These are phyloP conservation scores for Fusarium proliferatum DNA, from an alignment of 2,329 filamentous ascomycete genomes.

Conservation along the genomic window DNA sequence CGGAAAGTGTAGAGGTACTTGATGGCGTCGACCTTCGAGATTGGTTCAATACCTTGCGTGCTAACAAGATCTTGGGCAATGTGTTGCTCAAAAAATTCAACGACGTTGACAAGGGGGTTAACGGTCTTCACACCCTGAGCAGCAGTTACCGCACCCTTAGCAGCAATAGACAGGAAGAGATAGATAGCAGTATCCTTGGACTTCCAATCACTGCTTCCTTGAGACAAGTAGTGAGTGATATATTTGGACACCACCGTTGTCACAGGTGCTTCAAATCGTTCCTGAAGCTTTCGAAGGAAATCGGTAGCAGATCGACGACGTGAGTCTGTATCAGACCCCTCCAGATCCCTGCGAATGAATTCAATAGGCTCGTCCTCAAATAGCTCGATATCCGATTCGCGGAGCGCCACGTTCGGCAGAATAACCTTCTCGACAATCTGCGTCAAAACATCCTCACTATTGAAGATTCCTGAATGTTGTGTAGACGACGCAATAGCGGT, in stretches of 20 bases:
- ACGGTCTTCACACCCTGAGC: slow-evolving; percentile 91
- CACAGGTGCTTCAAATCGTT: slow-evolving; percentile 86
- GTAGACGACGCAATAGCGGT: slow-evolving; percentile 85
- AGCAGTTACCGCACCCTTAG: slow-evolving; percentile 88
- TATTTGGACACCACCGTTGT: slow-evolving; percentile 90
- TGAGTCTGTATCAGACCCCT: slow-evolving; percentile 96
- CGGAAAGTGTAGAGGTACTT: slow-evolving; percentile 98
- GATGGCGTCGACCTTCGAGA: slow-evolving; percentile 96
- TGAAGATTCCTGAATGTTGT: slow-evolving; percentile 86
- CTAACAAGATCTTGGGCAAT: slow-evolving; percentile 88
- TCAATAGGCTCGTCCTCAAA: slow-evolving; percentile 99
- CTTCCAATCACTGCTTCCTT: slow-evolving; percentile 89
- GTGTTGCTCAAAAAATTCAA: slow-evolving; percentile 94
- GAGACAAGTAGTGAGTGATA: slow-evolving; percentile 85
- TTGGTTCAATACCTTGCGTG: slow-evolving; percentile 76
- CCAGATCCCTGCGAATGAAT: slow-evolving; percentile 93
- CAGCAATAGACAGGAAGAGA: slow-evolving; percentile 92
- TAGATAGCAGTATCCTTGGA: slow-evolving; percentile 99
- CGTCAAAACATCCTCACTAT: slow-evolving; percentile 79
- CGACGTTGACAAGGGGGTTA: slow-evolving; percentile 87
- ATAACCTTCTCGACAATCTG: slow-evolving; percentile 97
- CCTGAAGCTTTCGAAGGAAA: slow-evolving; percentile 88
- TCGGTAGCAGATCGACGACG: slow-evolving; percentile 92
- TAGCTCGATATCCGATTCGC: slow-evolving; percentile 93
- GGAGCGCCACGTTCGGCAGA: slow-evolving; percentile 88